phyloP scores from a whole-genome alignment of 257 asterid genomes.

The Solanum corneliomulleri region DNA sequence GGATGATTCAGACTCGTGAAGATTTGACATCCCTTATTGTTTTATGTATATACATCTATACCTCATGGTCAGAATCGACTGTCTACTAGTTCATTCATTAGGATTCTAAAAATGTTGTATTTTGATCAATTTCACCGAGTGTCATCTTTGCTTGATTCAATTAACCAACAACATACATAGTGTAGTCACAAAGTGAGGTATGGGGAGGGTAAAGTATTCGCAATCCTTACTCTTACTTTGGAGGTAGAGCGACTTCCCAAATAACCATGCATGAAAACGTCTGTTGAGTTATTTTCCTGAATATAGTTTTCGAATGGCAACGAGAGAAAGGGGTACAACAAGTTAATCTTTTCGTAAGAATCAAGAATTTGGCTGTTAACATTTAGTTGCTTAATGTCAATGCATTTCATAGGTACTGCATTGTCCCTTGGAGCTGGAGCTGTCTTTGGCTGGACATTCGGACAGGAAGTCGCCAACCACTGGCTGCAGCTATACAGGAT shows the following conservation, averaged over 20 bases:
- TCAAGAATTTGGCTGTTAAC: not conserved
- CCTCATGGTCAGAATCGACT: not conserved
- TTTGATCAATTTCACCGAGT: not conserved
- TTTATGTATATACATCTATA: too few relatives aligned
- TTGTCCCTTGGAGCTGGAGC: slow-evolving; percentile 75
- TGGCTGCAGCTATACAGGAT: slow-evolving; percentile 60
- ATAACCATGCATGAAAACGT: not conserved
- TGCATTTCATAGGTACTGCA: slow-evolving; percentile 44
- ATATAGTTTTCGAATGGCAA: not conserved
- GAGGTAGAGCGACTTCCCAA: not conserved
- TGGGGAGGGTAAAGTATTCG: not conserved
- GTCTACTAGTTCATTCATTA: not conserved
- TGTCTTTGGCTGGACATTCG: slow-evolving; percentile 62
- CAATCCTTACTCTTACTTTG: not conserved
- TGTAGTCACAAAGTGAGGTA: not conserved
- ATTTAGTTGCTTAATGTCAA: not conserved
- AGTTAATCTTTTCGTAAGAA: not conserved
- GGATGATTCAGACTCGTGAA: not conserved
- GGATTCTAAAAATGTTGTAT: not conserved
- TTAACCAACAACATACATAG: not conserved
- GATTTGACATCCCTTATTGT: not conserved
- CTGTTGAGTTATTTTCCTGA: not conserved
- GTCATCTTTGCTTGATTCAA: not conserved
- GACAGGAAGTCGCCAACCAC: slow-evolving; percentile 76
- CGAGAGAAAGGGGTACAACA: not conserved